phyloP scores from a whole-genome alignment of 257 asterid species.

The Ilex asprella region DNA sequence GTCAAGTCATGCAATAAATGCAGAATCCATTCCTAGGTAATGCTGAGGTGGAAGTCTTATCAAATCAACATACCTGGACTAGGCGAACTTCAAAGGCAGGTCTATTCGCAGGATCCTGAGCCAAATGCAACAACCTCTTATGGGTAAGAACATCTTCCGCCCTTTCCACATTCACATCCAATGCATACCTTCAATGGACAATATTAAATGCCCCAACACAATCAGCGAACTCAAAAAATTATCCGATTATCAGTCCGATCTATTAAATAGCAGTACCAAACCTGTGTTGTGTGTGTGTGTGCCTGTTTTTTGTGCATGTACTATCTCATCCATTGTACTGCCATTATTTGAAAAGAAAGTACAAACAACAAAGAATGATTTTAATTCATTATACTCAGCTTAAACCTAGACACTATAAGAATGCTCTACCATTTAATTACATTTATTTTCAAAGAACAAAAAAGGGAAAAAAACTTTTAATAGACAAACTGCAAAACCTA shows the following conservation, averaged over 20 bases:
- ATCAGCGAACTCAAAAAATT: not conserved
- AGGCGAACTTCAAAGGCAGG: slow-evolving; percentile 93
- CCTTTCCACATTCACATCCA: slow-evolving; percentile 18
- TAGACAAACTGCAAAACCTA: not conserved
- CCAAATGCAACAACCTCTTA: slow-evolving; percentile 74
- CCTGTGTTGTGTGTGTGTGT: no score
- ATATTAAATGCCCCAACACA: slow-evolving; percentile 14
- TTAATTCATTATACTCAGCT: no score
- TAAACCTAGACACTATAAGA: no score
- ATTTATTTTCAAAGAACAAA: not conserved
- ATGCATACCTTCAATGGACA: slow-evolving; percentile 66
- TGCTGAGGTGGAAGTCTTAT: not conserved
- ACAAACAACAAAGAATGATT: no score
- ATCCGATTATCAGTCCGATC: no score
- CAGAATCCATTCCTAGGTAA: no score
- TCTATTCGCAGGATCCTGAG: slow-evolving; percentile 78
- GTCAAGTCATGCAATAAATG: no score
- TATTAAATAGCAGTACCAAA: no score
- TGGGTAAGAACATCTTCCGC: slow-evolving; percentile 26
- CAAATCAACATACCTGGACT: slow-evolving; percentile 66
- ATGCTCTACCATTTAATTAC: not conserved
- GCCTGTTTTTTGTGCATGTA: not conserved
- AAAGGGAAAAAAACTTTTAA: not conserved
- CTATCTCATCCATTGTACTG: not conserved
- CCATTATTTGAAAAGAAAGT: not conserved